Evolutionary conservation across 768 basidiomycete genomes (phyloP), one percentile per base, ranked within the genome.

Genomic region (Lentinula guzmanii): DNA sequence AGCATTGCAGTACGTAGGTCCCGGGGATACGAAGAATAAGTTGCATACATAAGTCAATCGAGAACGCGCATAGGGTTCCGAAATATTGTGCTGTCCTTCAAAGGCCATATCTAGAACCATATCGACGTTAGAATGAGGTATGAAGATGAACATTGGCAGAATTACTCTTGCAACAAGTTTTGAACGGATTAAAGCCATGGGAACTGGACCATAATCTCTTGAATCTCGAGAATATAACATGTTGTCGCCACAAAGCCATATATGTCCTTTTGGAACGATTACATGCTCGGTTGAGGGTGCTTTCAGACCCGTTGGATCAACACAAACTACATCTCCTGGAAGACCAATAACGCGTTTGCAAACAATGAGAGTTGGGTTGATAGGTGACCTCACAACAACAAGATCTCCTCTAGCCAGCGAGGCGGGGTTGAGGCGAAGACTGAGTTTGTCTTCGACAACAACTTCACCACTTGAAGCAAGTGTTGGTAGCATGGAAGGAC

Each of bases 241-340:
- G 69, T 98, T 99, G 75, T 99, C 96, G 24, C 96, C 97, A 54
- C 78, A 82, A 34, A 96, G 78, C 96, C 96, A 98, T 24, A 96
- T 72, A 70, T 96, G 90, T 3, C 94, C 93, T 67, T 82, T 82
- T 1, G 96, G 96, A 9, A 98, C 75, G 31, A 86, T 69, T 15
- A 95, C 81, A 67, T 93, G 91, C 63, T 89, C 89, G 15, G 79
- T 79, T 10, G 86, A 85, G 9, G 86, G 83, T 8, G 83, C 86
- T 53, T 75, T 75, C 55, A 72, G 65, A 4, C 89, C 89, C 3
- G 87, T 88, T 18, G 95, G 95, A 70, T 98, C 94, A 21, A 94
- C 89, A 63, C 92, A 93, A 34, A 98, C 71, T 39, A 87, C 75
- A 72, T 98, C 96, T 4, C 96, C 95, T 24, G 94, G 90, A 24